These are phyloP conservation scores for Mollisiaceae sp. DNA, from an alignment of 2,329 filamentous ascomycete species.

Conservation along the genomic window DNA sequence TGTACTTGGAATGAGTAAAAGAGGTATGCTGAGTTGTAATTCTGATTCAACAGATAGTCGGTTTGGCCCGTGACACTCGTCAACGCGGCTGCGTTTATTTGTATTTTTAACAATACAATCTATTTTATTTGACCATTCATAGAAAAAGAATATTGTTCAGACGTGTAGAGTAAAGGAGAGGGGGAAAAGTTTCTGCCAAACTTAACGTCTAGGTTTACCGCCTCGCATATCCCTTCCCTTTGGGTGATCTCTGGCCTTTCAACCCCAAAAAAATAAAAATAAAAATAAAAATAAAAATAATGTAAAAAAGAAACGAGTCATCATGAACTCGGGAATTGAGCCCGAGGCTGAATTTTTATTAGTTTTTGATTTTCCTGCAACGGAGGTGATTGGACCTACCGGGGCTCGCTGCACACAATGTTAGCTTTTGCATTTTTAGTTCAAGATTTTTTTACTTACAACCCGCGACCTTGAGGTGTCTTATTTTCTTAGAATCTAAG, in stretches of 20 bases:
- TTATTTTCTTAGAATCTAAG: slow-evolving; percentile 32
- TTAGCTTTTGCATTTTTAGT: background rate
- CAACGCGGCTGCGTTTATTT: background rate
- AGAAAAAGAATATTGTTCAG: too few relatives aligned
- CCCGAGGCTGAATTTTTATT: slow-evolving; percentile 1
- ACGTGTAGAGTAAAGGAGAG: too few relatives aligned
- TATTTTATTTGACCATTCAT: too few relatives aligned
- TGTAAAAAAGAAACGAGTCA: background rate
- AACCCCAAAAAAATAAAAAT: background rate
- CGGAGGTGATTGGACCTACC: background rate
- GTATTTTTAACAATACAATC: too few relatives aligned
- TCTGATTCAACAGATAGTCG: too few relatives aligned
- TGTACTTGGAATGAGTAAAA: too few relatives aligned
- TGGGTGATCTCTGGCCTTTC: background rate
- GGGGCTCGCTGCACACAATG: background rate
- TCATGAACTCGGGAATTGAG: slow-evolving; percentile 8
- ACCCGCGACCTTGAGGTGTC: slow-evolving; percentile 8
- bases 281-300: too few relatives aligned
- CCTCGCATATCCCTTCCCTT: too few relatives aligned
- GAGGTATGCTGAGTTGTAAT: too few relatives aligned
- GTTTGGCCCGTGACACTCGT: background rate
- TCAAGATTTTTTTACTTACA: background rate
- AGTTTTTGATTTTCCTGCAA: background rate
- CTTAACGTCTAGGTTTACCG: too few relatives aligned
- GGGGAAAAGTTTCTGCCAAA: too few relatives aligned